A percentile compares a stretch with the other conserved stretches of the same genome.
phyloP scores from a whole-genome alignment of 495 filamentous ascomycete species.

The Neurospora sp. region DNA sequence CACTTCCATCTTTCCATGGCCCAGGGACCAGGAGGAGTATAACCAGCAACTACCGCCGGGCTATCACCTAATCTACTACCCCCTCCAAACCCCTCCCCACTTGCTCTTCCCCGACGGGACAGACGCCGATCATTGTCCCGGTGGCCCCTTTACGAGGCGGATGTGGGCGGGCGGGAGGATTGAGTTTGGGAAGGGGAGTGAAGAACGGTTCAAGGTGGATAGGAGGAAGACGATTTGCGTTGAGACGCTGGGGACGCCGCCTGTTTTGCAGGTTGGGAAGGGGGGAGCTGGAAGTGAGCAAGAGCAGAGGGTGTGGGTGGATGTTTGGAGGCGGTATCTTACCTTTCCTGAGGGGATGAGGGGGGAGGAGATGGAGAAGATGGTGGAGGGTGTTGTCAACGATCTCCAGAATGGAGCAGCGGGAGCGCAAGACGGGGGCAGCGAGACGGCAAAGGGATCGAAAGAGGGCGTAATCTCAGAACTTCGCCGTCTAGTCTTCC shows the following conservation, averaged over 20 bases:
- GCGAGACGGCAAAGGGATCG: too few species aligned
- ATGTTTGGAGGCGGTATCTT: conserved; percentile 27
- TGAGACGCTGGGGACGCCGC: conserved; percentile 46
- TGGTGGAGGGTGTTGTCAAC: not conserved
- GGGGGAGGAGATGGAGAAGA: not conserved
- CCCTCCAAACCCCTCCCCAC: conserved; percentile 42
- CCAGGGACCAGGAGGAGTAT: conserved; percentile 15
- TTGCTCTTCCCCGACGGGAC: conserved; percentile 60
- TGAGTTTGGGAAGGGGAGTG: conserved; percentile 15
- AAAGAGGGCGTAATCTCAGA: not conserved
- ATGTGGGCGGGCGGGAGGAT: conserved; percentile 73
- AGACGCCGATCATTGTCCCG: conserved; percentile 58
- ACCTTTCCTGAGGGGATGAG: not conserved
- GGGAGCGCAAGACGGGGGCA: not conserved
- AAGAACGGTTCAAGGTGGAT: too few species aligned
- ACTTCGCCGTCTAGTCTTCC: not conserved
- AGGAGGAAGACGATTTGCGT: conserved; percentile 45
- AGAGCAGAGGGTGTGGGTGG: conserved; percentile 34
- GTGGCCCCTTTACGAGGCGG: conserved; percentile 51
- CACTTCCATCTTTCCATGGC: not conserved
- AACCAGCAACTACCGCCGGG: conserved; percentile 35
- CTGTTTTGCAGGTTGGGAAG: conserved; percentile 31
- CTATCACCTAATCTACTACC: conserved; percentile 68
- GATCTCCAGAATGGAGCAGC: not conserved
- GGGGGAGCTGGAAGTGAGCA: not conserved